phyloP scores from a whole-genome alignment of 495 filamentous ascomycete species.

The Haplographium delicatum region DNA sequence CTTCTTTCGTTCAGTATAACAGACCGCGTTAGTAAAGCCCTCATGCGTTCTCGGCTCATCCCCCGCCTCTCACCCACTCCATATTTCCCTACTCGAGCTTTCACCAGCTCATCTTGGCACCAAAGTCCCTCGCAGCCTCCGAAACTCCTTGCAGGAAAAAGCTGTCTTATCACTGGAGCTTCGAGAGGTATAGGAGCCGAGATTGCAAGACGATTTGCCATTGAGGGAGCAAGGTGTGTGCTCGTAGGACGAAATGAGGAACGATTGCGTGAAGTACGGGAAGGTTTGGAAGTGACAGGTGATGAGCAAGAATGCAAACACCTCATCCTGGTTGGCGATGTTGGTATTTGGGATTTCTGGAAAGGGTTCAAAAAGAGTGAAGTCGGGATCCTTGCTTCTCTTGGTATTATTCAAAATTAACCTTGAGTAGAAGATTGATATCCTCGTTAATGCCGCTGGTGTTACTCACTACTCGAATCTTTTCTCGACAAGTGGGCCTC shows the following conservation, averaged over 20 bases:
- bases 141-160: slow-evolving; percentile 29
- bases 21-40: too few relatives aligned
- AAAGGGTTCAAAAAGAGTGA: slow-evolving; percentile 28
- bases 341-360: slow-evolving; percentile 42
- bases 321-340: slow-evolving; percentile 40
- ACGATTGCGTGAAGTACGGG: slow-evolving; percentile 38
- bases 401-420: too few relatives aligned
- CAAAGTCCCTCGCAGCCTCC: too few relatives aligned
- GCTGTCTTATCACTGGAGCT: slow-evolving; percentile 56
- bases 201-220: slow-evolving; percentile 63
- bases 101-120: too few relatives aligned
- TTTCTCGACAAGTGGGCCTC: slow-evolving; percentile 31
- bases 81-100: too few relatives aligned
- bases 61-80: too few relatives aligned
- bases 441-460: slow-evolving; percentile 76
- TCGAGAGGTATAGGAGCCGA: slow-evolving; percentile 61
- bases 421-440: slow-evolving; percentile 33
- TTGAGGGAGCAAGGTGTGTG: slow-evolving; percentile 52
- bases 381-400: background rate
- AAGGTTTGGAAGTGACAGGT: slow-evolving; percentile 20
- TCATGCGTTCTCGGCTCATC: too few relatives aligned
- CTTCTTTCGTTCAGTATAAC: too few relatives aligned
- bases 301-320: slow-evolving; percentile 15
- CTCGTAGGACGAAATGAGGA: slow-evolving; percentile 45
- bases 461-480: slow-evolving; percentile 56